Conservation (phyloP, 2,329 filamentous ascomycete species). For the Cyphellophora attinorum region DNA sequence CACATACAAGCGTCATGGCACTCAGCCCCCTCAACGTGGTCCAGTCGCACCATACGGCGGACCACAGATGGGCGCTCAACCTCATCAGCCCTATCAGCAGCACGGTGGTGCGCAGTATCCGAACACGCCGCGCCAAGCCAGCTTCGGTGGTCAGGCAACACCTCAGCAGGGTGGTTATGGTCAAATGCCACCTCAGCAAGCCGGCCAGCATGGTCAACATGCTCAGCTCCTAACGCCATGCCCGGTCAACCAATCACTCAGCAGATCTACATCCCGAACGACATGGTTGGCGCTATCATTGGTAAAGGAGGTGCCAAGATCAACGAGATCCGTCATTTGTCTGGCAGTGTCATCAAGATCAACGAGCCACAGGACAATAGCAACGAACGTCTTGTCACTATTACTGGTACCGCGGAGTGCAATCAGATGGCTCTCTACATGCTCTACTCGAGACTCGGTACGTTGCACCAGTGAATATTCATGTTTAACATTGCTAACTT, state of each 20-base stretch:
- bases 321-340: constrained; percentile 95
- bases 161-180: constrained; percentile 68
- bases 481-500: no score
- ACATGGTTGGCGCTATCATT: constrained; percentile 99
- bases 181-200: constrained; percentile 50
- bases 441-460: constrained; percentile 94
- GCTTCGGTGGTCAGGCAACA: constrained; percentile 63
- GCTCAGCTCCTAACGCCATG: constrained; percentile 59
- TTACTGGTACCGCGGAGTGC: constrained; percentile 94
- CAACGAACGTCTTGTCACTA: constrained; percentile 94
- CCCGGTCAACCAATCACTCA: constrained; percentile 83
- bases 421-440: constrained; percentile 99
- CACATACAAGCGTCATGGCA: constrained; percentile 64
- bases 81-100: constrained; percentile 28
- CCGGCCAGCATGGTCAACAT: constrained; percentile 54
- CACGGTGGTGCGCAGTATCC: constrained; percentile 70
- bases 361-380: constrained; percentile 98
- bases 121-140: constrained; percentile 58
- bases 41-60: constrained; percentile 33
- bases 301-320: constrained; percentile 98
- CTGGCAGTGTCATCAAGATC: constrained; percentile 98
- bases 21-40: constrained; percentile 63
- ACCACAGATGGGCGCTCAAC: constrained; percentile 48
- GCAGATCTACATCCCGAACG: constrained; percentile 98
- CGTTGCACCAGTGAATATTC: constrained; percentile 32